Base-by-base conservation (phyloP, 2,329 filamentous ascomycete species). In the Emericellopsis atlantica region DNA sequence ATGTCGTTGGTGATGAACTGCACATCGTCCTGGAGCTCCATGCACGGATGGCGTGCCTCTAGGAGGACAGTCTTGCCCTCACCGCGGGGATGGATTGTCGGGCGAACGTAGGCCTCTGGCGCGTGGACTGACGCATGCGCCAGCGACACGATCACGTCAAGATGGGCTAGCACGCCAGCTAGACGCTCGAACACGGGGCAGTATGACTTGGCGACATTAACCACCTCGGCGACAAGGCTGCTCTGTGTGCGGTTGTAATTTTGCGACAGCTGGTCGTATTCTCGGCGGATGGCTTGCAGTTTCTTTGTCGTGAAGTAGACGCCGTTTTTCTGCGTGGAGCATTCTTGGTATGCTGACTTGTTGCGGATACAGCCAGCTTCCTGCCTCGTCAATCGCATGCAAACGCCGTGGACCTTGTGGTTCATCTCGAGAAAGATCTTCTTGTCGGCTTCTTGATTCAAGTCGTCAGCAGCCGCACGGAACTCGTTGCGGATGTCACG, bases 1-100 rank as follows among this genome's bases (percentile, higher is more conserved):
- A 96, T 86, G 51, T 98, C 90, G 58, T 98, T 98, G 43, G 90
- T 95, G 61, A 98, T 98, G 66, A 98, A 98, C 46, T 90, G 89
- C 34, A 98, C 81, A 54, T 98, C 92, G 53, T 98, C 93, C 62
- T 98, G 92, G 76, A 95, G 89, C 59, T 98, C 92, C 77, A 98
- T 85, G 57, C 92, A 98, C 0, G 93, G 93, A 56, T 98, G 92
- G 10, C 93, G 83, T 3, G 92, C 87, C 64, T 95, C 93, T 48
- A 81, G 84, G n/a, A 98, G 73, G 18, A 93, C 67, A 0, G 92
- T 98, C 52, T 88, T 82, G 4, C 90, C 92, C 37, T 84, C 79
- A 23, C 90, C 92, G 26, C 92, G 84, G 10, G 80, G 72, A 56
- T 98, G 88, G 55, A 98, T 89, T 56, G 76, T 93, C 5, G 92